Evolutionary conservation across 331 rosid species (phyloP).

Genomic region (Malus hybrid): DNA sequence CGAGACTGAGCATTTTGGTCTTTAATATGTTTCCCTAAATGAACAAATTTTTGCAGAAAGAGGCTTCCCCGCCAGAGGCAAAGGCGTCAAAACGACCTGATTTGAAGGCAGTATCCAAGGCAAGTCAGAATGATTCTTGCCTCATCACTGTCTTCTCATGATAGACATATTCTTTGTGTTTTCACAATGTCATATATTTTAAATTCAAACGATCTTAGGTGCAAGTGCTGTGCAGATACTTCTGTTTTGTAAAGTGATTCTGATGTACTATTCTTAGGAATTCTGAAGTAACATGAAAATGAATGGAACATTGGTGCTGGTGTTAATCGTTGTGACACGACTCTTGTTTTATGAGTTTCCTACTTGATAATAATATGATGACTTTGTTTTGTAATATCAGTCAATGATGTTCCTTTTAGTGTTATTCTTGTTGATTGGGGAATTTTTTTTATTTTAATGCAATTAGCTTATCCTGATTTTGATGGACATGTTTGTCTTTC

Average conservation of each 20-base stretch:
- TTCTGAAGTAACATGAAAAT: neutral
- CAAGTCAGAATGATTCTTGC: constrained; percentile 20
- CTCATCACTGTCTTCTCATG: neutral
- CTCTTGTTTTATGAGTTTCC: neutral
- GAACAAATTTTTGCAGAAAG: constrained; percentile 27
- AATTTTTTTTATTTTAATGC: neutral
- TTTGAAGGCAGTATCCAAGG: constrained; percentile 81
- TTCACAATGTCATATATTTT: neutral
- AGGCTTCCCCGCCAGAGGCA: constrained; percentile 5
- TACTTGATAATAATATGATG: neutral
- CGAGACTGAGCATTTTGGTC: neutral
- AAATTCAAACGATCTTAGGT: neutral
- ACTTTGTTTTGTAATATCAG: neutral
- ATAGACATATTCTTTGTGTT: neutral
- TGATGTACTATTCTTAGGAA: neutral
- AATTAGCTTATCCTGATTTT: neutral
- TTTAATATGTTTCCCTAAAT: neutral
- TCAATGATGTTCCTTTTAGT: neutral
- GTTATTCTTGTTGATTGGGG: neutral
- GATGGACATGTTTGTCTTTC: neutral
- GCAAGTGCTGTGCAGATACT: neutral
- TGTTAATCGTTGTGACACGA: neutral
- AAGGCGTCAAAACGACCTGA: constrained; percentile 75
- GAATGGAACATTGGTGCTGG: neutral
- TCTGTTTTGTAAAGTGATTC: neutral